Evolutionary conservation across 129 eudicot species (phyloP).

Genomic region (Escallonia rubra): DNA sequence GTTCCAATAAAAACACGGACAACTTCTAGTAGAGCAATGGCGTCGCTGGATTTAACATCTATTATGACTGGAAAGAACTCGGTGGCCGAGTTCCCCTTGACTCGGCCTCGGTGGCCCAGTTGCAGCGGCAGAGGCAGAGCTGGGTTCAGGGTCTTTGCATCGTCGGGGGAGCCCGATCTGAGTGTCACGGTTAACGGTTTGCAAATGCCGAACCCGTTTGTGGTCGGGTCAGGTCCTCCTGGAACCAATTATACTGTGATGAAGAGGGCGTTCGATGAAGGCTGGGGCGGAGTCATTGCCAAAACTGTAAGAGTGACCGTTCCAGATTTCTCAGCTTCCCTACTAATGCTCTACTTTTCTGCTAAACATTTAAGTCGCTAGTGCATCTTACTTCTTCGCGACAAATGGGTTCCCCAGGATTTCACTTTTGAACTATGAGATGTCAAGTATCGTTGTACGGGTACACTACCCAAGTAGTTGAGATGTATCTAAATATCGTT

Average conservation of each 20-base stretch:
- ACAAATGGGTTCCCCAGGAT: no score
- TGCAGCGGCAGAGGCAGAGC: conserved; percentile 25
- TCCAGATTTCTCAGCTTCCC: neutral
- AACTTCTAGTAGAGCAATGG: conserved; percentile 18
- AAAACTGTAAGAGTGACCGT: conserved; percentile 54
- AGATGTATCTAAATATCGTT: no score
- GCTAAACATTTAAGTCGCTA: no score
- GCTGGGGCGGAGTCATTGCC: conserved; percentile 99
- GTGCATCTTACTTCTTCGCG: no score
- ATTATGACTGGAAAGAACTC: conserved; percentile 20
- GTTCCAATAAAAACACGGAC: no score
- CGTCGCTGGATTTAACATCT: conserved; percentile 29
- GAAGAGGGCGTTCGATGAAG: conserved; percentile 97
- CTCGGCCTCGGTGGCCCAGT: conserved; percentile 22
- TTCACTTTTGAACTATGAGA: no score
- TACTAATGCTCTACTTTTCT: neutral
- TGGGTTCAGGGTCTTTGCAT: conserved; percentile 44
- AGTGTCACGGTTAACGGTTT: conserved; percentile 83
- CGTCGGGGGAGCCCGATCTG: conserved; percentile 67
- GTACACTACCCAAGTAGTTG: no score
- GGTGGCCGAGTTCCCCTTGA: conserved; percentile 36
- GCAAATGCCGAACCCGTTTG: conserved; percentile 96
- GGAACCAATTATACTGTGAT: conserved; percentile 93
- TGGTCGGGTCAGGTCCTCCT: conserved; percentile 99
- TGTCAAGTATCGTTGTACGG: no score